These are phyloP conservation scores for Trichophaea hybrida DNA, from an alignment of 2,329 filamentous ascomycete species.

Conservation along the genomic window DNA sequence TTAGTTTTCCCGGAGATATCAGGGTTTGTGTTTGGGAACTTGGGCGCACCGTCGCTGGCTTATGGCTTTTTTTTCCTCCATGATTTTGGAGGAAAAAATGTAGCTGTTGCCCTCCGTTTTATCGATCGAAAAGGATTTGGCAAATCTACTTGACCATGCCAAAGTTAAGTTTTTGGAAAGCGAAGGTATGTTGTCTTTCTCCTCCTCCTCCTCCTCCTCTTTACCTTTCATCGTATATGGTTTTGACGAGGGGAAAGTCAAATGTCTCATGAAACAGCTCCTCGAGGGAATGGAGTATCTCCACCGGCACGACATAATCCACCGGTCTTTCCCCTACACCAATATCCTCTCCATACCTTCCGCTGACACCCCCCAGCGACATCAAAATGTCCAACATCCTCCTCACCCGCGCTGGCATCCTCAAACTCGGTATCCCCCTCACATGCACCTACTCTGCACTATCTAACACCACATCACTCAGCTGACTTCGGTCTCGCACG, in stretches of 20 bases:
- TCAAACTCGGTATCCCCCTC: constrained; percentile 29
- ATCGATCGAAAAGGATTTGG: constrained; percentile 28
- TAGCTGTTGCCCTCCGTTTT: constrained; percentile 13
- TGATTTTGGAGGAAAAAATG: constrained; percentile 20
- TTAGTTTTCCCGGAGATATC: not conserved
- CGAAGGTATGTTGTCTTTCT: constrained; percentile 26
- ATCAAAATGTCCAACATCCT: constrained; percentile 32
- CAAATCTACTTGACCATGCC: constrained; percentile 30
- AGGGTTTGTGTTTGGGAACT: constrained; percentile 9
- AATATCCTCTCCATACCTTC: not conserved
- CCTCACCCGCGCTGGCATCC: constrained; percentile 29
- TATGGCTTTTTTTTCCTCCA: constrained; percentile 26
- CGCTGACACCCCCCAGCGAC: constrained; percentile 25
- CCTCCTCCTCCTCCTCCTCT: not conserved
- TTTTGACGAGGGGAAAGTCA: constrained; percentile 24
- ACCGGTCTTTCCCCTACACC: constrained; percentile 25
- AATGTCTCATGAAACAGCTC: constrained; percentile 31
- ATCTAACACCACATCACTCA: constrained; percentile 5
- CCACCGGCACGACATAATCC: constrained; percentile 30
- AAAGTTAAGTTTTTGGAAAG: constrained; percentile 30
- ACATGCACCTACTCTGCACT: not conserved
- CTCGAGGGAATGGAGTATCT: constrained; percentile 32
- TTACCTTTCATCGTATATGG: not conserved
- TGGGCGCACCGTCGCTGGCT: constrained; percentile 28
- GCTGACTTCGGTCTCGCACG: constrained; percentile 31